Evolutionary conservation across 495 filamentous ascomycete genomes (phyloP).

Genomic region (Xylaria intraflava): DNA sequence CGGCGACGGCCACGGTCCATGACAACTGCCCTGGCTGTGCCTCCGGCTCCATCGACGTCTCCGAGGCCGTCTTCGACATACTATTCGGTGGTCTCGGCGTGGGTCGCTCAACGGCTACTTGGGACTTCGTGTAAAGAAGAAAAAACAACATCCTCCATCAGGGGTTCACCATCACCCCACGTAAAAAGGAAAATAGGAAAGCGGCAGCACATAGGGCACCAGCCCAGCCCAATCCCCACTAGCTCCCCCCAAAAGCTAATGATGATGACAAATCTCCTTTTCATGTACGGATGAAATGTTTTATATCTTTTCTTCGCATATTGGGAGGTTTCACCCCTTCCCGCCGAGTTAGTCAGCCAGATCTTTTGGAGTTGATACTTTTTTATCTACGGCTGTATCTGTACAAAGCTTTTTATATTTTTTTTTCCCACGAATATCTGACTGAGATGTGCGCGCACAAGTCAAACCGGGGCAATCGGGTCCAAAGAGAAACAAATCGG

Average conservation of each 20-base stretch:
- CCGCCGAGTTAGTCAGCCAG: no score
- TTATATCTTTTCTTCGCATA: no score
- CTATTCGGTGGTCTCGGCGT: conserved; percentile 33
- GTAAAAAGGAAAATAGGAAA: not conserved
- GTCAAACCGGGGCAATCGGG: no score
- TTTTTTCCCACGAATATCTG: no score
- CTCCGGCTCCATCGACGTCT: conserved; percentile 40
- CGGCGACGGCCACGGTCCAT: conserved; percentile 48
- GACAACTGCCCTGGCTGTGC: conserved; percentile 73
- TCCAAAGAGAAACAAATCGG: no score
- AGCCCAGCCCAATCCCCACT: not conserved
- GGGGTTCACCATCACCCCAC: not conserved
- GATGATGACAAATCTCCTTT: conserved; percentile 9
- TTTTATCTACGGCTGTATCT: not conserved
- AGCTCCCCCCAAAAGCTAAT: not conserved
- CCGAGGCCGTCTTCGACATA: conserved; percentile 36
- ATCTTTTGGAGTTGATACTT: not conserved
- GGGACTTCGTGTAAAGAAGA: conserved; percentile 41
- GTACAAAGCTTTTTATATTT: no score
- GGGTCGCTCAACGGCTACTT: conserved; percentile 31
- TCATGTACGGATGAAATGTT: not conserved
- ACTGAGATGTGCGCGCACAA: no score
- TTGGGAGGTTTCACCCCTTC: no score
- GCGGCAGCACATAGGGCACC: not conserved
- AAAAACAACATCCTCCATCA: not conserved